Evolutionary conservation across 2,329 filamentous ascomycete species (phyloP), one percentile per base, ranked within the genome.

Genomic region (Thelonectria olida): DNA sequence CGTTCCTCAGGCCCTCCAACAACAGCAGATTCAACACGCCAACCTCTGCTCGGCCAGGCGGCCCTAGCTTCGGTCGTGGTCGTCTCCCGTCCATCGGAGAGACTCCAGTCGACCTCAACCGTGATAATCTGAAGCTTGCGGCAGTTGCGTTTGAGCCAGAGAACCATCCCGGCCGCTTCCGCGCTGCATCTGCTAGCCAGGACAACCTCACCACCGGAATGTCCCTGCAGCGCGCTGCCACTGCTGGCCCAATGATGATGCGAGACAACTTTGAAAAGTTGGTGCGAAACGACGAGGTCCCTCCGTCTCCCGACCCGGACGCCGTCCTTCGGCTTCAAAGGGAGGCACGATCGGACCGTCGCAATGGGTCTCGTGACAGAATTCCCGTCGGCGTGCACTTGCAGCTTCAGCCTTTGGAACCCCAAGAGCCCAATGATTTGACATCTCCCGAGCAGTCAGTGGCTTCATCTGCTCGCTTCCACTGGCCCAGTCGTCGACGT

Each of bases 11-110:
- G n/a, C 88, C 88, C 8, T 85, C 88, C 20, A 87, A 88, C 71
- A 88, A 86, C 38, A 91, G 90, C 72, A 85, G 84, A 65, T 84
- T 92, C 76, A 90, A 90, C 69, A 91, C 90, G 4, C 89, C 90
- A 0, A 86, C 88, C 48, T 90, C 90, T 13, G 88, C 89, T 2
- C 83, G 78, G 3, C 64, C 82, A 1, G 89, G 85, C 0, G 87
- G 86, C 1, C 84, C 85, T 36, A 85, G 82, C 9, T 90, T 88
- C 66, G 80, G 81, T 34, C 84, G 89, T 38, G 84, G 85, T 56
- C 86, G 91, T n/a, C 81, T 95, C 31, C 88, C 92, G 13, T 95
- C 91, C 0, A 95, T 94, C 57, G 91, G 91, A 10, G 91, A 93
- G 78, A 70, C 72, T 12, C 67, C 76, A 1, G 66, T 69, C 2